phyloP scores from a whole-genome alignment of 2,329 filamentous ascomycete species.

The Fusarium sp. region DNA sequence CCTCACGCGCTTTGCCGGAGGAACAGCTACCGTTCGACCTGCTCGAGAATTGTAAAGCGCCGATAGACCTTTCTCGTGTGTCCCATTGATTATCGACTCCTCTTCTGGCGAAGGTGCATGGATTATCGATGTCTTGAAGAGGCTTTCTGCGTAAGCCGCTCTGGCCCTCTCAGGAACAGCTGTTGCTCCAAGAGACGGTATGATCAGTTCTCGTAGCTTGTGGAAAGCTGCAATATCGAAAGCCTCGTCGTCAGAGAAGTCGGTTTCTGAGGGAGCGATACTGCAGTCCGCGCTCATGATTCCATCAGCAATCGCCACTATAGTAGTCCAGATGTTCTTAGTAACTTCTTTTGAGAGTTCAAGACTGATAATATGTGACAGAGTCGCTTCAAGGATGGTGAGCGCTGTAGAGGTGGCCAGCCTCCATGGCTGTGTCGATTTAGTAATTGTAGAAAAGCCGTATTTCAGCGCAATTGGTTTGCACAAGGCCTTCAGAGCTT shows the following conservation, averaged over 20 bases:
- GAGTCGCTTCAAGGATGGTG: constrained; percentile 72
- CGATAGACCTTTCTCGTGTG: constrained; percentile 62
- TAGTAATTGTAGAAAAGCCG: constrained; percentile 76
- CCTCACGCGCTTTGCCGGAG: constrained; percentile 71
- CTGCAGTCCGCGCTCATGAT: constrained; percentile 74
- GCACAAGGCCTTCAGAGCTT: constrained; percentile 73
- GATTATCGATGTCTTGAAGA: constrained; percentile 86
- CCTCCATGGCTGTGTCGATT: constrained; percentile 79
- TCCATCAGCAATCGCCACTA: constrained; percentile 74
- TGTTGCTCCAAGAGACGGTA: constrained; percentile 75
- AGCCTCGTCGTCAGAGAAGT: constrained; percentile 74
- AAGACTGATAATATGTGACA: constrained; percentile 68
- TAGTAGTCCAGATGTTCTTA: constrained; percentile 75
- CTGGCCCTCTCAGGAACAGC: constrained; percentile 74
- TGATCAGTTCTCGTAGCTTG: constrained; percentile 76
- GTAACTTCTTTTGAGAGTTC: constrained; percentile 58
- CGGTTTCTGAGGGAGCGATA: constrained; percentile 55
- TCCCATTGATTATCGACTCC: constrained; percentile 62
- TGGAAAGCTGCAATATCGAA: constrained; percentile 85
- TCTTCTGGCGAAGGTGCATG: constrained; percentile 71
- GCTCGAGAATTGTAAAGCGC: constrained; percentile 71
- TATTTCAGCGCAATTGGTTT: constrained; percentile 84
- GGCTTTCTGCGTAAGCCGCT: constrained; percentile 74
- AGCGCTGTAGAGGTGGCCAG: constrained; percentile 79
- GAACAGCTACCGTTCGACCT: constrained; percentile 77